Base-by-base conservation (phyloP, 2,329 filamentous ascomycete species). In the Fonsecaea pugnacius region DNA sequence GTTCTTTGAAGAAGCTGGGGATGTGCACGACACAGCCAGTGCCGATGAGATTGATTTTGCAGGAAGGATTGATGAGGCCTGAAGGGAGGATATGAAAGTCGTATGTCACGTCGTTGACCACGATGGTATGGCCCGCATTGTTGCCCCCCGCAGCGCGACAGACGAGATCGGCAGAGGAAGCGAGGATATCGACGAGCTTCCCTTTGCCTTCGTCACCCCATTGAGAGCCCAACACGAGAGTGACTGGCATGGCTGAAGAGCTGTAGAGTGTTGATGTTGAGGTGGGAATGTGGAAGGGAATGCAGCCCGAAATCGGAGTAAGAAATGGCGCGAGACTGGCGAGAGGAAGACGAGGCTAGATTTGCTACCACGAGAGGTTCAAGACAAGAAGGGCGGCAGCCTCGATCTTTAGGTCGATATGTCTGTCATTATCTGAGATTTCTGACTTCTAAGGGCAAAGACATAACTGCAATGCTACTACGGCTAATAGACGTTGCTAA, bases 141-240 rank as follows among this genome's bases (percentile, higher is more conserved):
- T 81, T 78, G 59, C 79, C 79, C 69, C 79, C 79, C 60, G 79
- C 79, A 53, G 78, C 77, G 70, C 79, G 76, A 63, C 75, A 78
- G 71, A 79, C 80, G 54, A 81, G 75, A 59, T 75, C 75, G 61
- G 78, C 77, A 60, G 75, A 72, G 70, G 79, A 75, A 62, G 78
- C 78, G 66, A 81, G 77, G 70, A 80, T 77, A 67, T 81, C 79
- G 67, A 78, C 79, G 48, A 81, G 79, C 72, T 81, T 81, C 56
- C 79, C 79, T 73, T 81, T 81, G 77, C 79, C 79, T 75, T 81
- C 79, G 75, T 81, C 79, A 70, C 79, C 79, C 76, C 78, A 81
- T 74, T 81, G 79, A 69, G 76, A 74, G 65, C 79, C 79, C 57
- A 81, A 71, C 69, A 81, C 78, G 60, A 81, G 76, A 57, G 79